Base-by-base conservation (phyloP, 768 basidiomycete species). In the Pisolithus albus region DNA sequence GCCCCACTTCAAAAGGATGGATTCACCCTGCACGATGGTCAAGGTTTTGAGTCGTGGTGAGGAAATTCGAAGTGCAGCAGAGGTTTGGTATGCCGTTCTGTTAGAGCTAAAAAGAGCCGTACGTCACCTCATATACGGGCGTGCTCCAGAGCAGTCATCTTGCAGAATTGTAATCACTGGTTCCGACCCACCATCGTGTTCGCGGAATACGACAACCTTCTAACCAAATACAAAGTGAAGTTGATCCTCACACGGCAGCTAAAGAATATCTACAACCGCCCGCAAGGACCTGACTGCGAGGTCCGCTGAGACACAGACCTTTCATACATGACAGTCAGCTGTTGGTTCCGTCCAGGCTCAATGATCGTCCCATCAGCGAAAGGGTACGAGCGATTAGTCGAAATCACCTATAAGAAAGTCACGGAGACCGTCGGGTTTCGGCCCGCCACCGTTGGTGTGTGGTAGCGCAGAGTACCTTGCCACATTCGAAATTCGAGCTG, bases 21-120 rank as follows among this genome's bases (percentile, higher is more conserved):
- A 9, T 52, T 59, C 28, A 42, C 59, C 32, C 45, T 59, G 9
- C 57, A 59, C 13, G 54, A 59, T 15, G 52, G 57, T 26, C 16
- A 32, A 43, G 58, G 57, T 9, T 56, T 59, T 24, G 57, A 59
- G 43, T 19, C 49, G 19, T 54, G 5, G 49, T 59, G 7, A 36
- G 30, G n/a, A 15, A 51, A 6, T 59, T 59, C 24, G 55, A 59
- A 24, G 4, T 56, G 8, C 15, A 26, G 11, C 45, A 50, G 19
- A 48, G 11, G 24, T 59, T 34, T 59, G 57, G 57, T 59, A 40
- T 8, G 51, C 4, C n/a, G 15, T 13, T 19, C 13, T 50, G 4
- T 26, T 26, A 26, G 26, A 26, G 26, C 7, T 26, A 7, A 26
- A 16, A 0, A n/a, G 32, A 16, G 15, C 16, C 23, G 10, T 39